Conservation (phyloP, 2,329 filamentous ascomycete species). For the Fusarium denticulatum region DNA sequence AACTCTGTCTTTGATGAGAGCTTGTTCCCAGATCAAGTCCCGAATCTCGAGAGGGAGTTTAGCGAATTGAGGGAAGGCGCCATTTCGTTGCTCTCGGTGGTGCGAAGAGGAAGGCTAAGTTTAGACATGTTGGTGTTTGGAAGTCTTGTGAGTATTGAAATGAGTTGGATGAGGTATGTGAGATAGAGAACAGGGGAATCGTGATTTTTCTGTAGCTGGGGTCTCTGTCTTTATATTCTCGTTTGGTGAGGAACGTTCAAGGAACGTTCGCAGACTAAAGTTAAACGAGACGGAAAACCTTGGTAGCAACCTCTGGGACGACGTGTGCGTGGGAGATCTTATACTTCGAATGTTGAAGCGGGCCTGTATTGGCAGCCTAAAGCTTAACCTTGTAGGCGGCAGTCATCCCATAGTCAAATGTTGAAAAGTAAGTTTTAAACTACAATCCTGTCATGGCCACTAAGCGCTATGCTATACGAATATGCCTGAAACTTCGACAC, state of each 20-base stretch:
- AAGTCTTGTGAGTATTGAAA: too few species aligned
- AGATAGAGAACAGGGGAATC: too few species aligned
- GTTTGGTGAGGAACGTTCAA: fast-evolving
- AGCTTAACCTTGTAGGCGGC: too few species aligned
- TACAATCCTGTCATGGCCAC: fast-evolving
- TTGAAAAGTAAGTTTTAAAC: fast-evolving
- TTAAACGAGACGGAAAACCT: fast-evolving
- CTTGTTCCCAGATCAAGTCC: not conserved
- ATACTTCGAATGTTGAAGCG: fast-evolving
- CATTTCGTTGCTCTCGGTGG: not conserved
- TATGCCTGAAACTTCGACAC: fast-evolving
- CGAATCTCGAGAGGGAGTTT: not conserved
- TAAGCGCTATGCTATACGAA: too few species aligned
- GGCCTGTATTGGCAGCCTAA: too few species aligned
- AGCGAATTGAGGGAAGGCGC: not conserved
- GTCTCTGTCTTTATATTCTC: not conserved
- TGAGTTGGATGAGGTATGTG: too few species aligned
- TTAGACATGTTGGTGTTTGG: not conserved
- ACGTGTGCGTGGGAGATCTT: fast-evolving
- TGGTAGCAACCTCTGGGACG: fast-evolving
- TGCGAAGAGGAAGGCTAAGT: fast-evolving
- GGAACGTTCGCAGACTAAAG: fast-evolving
- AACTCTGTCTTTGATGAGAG: not conserved
- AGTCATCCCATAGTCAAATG: too few species aligned
- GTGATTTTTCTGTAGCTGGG: fast-evolving